A percentile compares a stretch with the other conserved stretches of the same genome.
Conservation (phyloP, 1,284 basidiomycete species). For the Papiliotrema flavescens region DNA sequence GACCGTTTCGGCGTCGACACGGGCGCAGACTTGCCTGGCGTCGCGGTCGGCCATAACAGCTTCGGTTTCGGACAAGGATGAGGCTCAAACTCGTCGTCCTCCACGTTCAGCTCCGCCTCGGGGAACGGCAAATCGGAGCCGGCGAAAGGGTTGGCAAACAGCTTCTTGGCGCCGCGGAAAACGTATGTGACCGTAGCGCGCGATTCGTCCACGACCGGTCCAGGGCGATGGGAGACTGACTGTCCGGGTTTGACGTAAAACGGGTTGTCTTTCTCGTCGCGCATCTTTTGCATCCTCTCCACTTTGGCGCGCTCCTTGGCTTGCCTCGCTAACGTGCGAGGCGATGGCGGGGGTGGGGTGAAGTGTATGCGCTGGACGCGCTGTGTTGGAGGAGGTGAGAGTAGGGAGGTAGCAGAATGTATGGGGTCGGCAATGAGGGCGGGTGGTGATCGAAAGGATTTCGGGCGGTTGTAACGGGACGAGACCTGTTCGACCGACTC, state of each 20-base stretch:
- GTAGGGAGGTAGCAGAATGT: neutral
- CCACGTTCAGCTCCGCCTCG: conserved; percentile 23
- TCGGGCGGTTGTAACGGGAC: neutral
- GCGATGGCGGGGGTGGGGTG: conserved; percentile 3
- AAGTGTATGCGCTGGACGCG: conserved; percentile 1
- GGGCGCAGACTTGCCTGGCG: neutral
- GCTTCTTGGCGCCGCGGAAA: conserved; percentile 43
- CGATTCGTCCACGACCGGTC: conserved; percentile 21
- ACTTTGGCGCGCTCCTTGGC: conserved; percentile 4
- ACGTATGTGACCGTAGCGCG: conserved; percentile 40
- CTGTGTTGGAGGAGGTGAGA: conserved; percentile 6
- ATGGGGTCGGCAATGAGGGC: conserved; percentile 2
- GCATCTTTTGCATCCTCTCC: conserved; percentile 12
- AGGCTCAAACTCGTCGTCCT: conserved; percentile 37
- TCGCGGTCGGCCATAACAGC: conserved; percentile 35
- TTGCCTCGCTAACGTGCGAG: neutral
- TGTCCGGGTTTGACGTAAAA: conserved; percentile 39
- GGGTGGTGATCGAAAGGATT: neutral
- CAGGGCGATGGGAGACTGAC: conserved; percentile 5
- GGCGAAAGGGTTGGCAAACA: conserved; percentile 41
- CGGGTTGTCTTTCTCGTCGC: conserved; percentile 37
- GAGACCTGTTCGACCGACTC: neutral
- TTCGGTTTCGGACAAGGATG: conserved; percentile 40
- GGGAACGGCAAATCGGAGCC: conserved; percentile 17
- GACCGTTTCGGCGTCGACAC: neutral